Conservation (phyloP, 2,329 filamentous ascomycete species). For the Verticillium isaacii region DNA sequence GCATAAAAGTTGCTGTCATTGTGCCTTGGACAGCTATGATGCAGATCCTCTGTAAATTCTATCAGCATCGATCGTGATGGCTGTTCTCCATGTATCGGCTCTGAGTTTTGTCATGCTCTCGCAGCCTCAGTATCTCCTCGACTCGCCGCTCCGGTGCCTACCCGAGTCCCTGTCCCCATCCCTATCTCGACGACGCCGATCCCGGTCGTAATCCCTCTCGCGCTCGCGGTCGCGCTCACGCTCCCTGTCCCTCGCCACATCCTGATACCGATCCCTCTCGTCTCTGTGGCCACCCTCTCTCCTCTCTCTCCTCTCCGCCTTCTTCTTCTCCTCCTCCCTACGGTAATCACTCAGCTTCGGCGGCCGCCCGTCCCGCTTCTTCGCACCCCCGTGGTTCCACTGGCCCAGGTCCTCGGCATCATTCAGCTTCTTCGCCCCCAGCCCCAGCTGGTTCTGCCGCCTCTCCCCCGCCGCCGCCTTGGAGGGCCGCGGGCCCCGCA, state of each 20-base stretch:
- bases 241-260: constrained; percentile 18
- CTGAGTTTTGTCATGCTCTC: neutral
- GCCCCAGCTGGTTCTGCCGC: constrained; percentile 76
- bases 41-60: neutral
- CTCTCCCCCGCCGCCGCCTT: constrained; percentile 58
- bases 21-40: too few species aligned
- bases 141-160: constrained; percentile 10
- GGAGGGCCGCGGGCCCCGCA: constrained; percentile 48
- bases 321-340: constrained; percentile 26
- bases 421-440: constrained; percentile 80
- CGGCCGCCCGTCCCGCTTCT: constrained; percentile 36
- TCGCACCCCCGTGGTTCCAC: constrained; percentile 69
- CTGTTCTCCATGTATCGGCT: neutral
- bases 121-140: neutral
- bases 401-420: constrained; percentile 69
- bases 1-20: neutral
- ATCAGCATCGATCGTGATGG: neutral
- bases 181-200: neutral
- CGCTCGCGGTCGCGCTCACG: constrained; percentile 27
- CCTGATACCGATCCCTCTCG: constrained; percentile 32
- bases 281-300: constrained; percentile 28
- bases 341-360: constrained; percentile 47
- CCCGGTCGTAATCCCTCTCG: constrained; percentile 18
- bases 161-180: constrained; percentile 9
- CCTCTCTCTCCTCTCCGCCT: constrained; percentile 28